Conservation (phyloP, 2,329 filamentous ascomycete genomes). For the Pseudonectria buxi region DNA sequence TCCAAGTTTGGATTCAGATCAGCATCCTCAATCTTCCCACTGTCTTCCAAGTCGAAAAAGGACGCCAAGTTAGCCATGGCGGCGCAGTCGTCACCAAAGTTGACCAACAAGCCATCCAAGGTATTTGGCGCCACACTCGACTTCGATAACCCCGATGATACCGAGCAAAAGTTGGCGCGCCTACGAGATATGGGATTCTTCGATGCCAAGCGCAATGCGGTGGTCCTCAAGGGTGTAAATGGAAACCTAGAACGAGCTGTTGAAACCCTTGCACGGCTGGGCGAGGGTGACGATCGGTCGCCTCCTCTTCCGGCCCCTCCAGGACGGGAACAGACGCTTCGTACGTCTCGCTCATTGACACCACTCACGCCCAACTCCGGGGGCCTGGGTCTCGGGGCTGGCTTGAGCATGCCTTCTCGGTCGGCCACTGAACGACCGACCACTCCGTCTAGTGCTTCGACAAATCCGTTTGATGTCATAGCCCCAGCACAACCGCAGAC, state of each 20-base stretch:
- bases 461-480: slow-evolving; percentile 62
- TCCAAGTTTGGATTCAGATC: slow-evolving; percentile 53
- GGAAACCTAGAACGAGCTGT: slow-evolving; percentile 83
- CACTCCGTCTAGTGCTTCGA: slow-evolving; percentile 43
- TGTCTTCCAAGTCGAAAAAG: slow-evolving; percentile 55
- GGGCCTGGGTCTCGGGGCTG: slow-evolving; percentile 23
- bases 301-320: slow-evolving; percentile 28
- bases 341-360: slow-evolving; percentile 48
- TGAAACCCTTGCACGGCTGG: slow-evolving; percentile 75
- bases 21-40: slow-evolving; percentile 61
- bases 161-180: slow-evolving; percentile 68
- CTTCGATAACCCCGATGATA: slow-evolving; percentile 46
- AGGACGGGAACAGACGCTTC: slow-evolving; percentile 41
- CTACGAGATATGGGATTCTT: slow-evolving; percentile 88
- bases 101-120: slow-evolving; percentile 58
- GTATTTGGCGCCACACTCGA: slow-evolving; percentile 64
- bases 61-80: slow-evolving; percentile 31
- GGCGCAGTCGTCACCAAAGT: slow-evolving; percentile 29
- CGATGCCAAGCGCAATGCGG: slow-evolving; percentile 73
- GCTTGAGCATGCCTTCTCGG: slow-evolving; percentile 26
- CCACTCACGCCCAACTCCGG: slow-evolving; percentile 38
- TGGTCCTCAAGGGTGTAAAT: slow-evolving; percentile 73
- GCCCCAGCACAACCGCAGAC: slow-evolving; percentile 51
- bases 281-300: slow-evolving; percentile 54
- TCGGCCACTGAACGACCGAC: slow-evolving; percentile 27